A percentile compares a stretch with the other conserved stretches of the same genome.
Evolutionary conservation across 345 rosid genomes (phyloP).

Genomic region (Pseudoturritis turrita): DNA sequence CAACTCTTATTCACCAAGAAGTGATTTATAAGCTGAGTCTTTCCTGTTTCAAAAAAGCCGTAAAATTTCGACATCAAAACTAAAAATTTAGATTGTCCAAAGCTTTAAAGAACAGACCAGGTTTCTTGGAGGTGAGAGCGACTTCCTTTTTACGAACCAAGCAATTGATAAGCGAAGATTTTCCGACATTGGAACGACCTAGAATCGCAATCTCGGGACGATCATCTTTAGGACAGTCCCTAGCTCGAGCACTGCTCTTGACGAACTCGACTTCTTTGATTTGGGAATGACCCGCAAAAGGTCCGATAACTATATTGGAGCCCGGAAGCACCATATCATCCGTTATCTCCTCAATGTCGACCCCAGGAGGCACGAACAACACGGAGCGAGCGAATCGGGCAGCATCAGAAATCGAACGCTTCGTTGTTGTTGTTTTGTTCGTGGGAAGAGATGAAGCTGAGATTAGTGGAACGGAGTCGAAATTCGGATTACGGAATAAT

Average conservation of each 20-base stretch:
- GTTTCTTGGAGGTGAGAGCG: constrained; percentile 96
- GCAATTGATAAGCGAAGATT: constrained; percentile 88
- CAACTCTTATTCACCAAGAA: constrained; percentile 91
- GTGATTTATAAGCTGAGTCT: constrained; percentile 94
- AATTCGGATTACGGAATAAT: background rate
- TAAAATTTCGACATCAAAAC: background rate
- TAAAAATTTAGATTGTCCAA: background rate
- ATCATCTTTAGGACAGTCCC: constrained; percentile 81
- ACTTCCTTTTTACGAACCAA: constrained; percentile 81
- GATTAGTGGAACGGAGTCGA: constrained; percentile 4
- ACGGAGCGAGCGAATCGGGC: constrained; percentile 37
- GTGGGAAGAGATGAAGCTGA: constrained; percentile 34
- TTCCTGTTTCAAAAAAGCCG: constrained; percentile 40
- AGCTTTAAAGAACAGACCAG: constrained; percentile 40
- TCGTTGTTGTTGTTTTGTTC: constrained; percentile 17
- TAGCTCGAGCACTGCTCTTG: constrained; percentile 79
- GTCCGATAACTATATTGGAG: constrained; percentile 84
- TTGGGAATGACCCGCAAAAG: constrained; percentile 76
- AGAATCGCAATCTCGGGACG: constrained; percentile 84
- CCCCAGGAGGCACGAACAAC: constrained; percentile 78
- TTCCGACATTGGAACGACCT: constrained; percentile 95
- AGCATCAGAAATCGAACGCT: constrained; percentile 38
- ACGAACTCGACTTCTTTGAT: constrained; percentile 86
- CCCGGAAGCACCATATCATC: constrained; percentile 80
- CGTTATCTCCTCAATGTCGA: constrained; percentile 56